Evolutionary conservation across 768 basidiomycete species (phyloP).

Genomic region (Flagelloscypha sp.): DNA sequence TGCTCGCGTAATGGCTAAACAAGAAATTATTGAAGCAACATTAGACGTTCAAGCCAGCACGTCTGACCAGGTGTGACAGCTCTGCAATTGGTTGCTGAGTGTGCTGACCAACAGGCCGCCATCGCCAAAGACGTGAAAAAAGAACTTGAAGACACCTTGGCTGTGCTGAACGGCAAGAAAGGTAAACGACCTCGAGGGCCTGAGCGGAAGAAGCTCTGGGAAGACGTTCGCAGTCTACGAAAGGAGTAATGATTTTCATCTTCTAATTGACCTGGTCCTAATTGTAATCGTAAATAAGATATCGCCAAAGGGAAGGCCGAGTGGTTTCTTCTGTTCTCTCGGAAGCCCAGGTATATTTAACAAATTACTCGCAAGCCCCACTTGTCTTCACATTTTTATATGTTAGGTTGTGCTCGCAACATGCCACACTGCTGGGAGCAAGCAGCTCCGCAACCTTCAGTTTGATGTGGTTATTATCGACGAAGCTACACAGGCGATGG

Average conservation of each 20-base stretch:
- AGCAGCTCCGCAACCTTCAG: conserved; percentile 63
- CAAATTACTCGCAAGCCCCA: background rate
- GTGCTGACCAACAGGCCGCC: conserved; percentile 44
- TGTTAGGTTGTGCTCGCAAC: conserved; percentile 82
- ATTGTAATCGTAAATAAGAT: conserved; percentile 42
- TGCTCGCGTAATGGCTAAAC: conserved; percentile 76
- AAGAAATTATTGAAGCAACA: conserved; percentile 58
- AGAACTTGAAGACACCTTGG: conserved; percentile 69
- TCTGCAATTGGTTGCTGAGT: background rate
- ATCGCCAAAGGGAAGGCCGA: conserved; percentile 80
- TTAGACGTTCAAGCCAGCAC: conserved; percentile 65
- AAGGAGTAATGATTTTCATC: conserved; percentile 70
- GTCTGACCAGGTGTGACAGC: conserved; percentile 53
- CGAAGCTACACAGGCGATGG: conserved; percentile 94
- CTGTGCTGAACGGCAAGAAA: conserved; percentile 62
- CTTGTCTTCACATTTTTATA: conserved; percentile 1
- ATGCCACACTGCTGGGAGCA: conserved; percentile 87
- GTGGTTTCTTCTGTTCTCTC: conserved; percentile 75
- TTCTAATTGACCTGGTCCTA: background rate
- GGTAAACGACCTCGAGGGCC: conserved; percentile 60
- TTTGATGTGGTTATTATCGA: conserved; percentile 97
- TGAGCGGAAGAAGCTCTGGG: conserved; percentile 81
- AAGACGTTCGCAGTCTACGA: conserved; percentile 74
- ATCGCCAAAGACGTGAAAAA: conserved; percentile 83
- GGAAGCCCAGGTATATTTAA: conserved; percentile 55